Conservation (phyloP, 1,284 basidiomycete genomes). For the Naganishia albida region DNA sequence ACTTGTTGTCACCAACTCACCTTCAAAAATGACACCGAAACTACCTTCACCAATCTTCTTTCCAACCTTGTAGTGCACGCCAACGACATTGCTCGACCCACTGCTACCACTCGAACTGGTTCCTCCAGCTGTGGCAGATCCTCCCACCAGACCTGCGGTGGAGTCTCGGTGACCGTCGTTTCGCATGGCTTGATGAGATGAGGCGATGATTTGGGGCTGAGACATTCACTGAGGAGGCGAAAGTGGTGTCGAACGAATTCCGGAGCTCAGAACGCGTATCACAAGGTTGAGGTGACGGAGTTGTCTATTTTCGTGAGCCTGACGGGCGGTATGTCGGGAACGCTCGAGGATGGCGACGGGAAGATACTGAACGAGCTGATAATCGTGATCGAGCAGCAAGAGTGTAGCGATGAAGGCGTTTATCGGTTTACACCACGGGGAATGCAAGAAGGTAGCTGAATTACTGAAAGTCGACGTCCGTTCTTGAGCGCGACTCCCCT, state of each 20-base stretch:
- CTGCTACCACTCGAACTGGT: slow-evolving; percentile 17
- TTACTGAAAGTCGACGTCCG: background rate
- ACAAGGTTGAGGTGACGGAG: too few relatives aligned
- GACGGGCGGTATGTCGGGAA: background rate
- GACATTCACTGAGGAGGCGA: slow-evolving; percentile 18
- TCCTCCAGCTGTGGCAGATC: background rate
- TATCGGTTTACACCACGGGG: slow-evolving; percentile 2
- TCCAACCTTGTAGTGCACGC: slow-evolving; percentile 63
- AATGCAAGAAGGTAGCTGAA: slow-evolving; percentile 7
- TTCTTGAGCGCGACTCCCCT: background rate
- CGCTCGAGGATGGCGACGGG: background rate
- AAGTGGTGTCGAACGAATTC: too few relatives aligned
- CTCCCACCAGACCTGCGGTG: slow-evolving; percentile 11
- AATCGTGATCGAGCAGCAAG: background rate
- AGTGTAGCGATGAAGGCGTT: background rate
- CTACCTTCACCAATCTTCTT: slow-evolving; percentile 72
- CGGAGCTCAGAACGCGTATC: too few relatives aligned
- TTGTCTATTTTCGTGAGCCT: background rate
- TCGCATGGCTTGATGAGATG: slow-evolving; percentile 29
- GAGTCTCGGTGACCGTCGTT: slow-evolving; percentile 27
- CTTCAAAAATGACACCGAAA: slow-evolving; percentile 97
- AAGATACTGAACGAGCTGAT: background rate
- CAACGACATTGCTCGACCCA: slow-evolving; percentile 55
- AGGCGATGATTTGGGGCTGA: slow-evolving; percentile 26
- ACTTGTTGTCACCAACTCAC: slow-evolving; percentile 53